Base-by-base conservation (phyloP, 306 rosid species). In the Vicia sativa region DNA sequence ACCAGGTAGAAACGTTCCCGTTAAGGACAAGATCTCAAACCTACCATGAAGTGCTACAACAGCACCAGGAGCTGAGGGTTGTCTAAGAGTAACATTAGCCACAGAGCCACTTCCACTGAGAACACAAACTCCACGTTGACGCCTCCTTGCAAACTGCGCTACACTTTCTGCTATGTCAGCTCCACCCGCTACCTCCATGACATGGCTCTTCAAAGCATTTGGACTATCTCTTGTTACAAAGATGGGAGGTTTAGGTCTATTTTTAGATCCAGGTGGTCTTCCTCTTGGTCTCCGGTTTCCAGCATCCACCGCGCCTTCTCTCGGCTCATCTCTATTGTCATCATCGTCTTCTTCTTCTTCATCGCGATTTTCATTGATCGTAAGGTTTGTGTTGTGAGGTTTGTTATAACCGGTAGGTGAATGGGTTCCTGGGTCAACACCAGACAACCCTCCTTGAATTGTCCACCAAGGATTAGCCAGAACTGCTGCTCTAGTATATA, bases 401-500 rank as follows among this genome's bases (percentile, higher is more conserved):
- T 87, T 89, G 79, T 39, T 78, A 6, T 77, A 31, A 18, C 60
- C 43, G 0, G 28, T 62, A 9, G 92, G 74, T 10, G 98, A 84
- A 71, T 87, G 84, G 77, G 77, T 78, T 16, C 82, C 87, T 71
- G 80, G 86, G 83, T 88, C 99, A 61, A 87, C 79, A 12, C 89
- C 97, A 68, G 87, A 78, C 76, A 88, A 70, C 81, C 96, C 96
- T 56, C 85, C 88, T 79, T 82, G 93, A 28, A 77, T 77, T 8
- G 89, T 79, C 98, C 98, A 93, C 98, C 98, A 93, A 44, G 97
- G 98, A 70, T 88, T 93, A 69, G 98, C 96, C 98, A 93, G 87
- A 73, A 4, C 77, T 79, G 78, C 67, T 31, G 9, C 3, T 53
- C 2, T 49, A 46, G 5, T 46, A 25, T 25, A 25, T 25, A 14